Base-by-base conservation (phyloP, 331 rosid species). In the Pyrus hybrid region DNA sequence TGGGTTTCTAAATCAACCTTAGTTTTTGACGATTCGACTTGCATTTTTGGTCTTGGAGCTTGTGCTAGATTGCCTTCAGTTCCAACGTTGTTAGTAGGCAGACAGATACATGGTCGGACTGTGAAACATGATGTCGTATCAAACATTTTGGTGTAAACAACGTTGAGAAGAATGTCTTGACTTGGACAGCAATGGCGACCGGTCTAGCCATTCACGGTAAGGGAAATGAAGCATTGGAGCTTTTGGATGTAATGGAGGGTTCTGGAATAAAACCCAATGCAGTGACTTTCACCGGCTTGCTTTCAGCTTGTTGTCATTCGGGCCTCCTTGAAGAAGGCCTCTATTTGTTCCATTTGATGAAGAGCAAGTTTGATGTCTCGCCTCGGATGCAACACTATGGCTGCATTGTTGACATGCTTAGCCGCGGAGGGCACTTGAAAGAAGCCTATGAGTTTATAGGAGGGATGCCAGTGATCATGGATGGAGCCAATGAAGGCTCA, bases 201-300 rank as follows among this genome's bases (percentile, higher is more conserved):
- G 93, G 97, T n/a, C 79, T 88, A 12, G 97, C 97, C 54, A 69
- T 93, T 83, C 98, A 93, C 63, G 97, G 97, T 62, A 88, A 64
- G 80, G 98, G 89, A 23, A 83, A 75, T 71, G 78, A 84, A 76
- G 88, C 96, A 65, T 72, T 89, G 84, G 81, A 82, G 57, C 68
- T 89, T 82, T 85, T 91, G 67, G 87, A 88, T 57, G 74, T 77
- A 67, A 84, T 86, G 85, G 80, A 65, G 57, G 73, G 51, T 77
- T 20, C 20, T 71, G 85, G 86, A 74, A 64, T 86, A 60, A 87
- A 85, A 75, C 96, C 96, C 9, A 91, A 88, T 53, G 89, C 85
- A 56, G 89, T 84, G 22, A 91, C 93, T 68, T 87, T 91, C 77
- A 89, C 93, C 7, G 85, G 93, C 77, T 82, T 93, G 84, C 83